Base-by-base conservation (phyloP, 1,139 yeast species). In the Kodamaea fungicola region DNA sequence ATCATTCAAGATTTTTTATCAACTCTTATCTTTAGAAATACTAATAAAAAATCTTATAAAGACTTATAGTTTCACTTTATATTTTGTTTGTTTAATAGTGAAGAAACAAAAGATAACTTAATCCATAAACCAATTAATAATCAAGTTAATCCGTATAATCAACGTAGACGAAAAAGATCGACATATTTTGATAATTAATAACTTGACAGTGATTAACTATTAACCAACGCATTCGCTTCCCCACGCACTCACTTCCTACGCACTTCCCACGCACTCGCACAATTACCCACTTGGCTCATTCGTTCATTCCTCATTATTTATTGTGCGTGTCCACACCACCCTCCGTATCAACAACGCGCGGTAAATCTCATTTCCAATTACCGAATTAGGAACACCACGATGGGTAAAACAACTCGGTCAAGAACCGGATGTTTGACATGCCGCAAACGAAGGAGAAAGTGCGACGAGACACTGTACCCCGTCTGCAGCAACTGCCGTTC, bases 361-460 rank as follows among this genome's bases (percentile, higher is more conserved):
- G 52, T 57, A 58, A 60, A 30, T 23, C 19, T 25, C 32, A 46
- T 60, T 60, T 49, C 64, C 62, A 45, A 46, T 60, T 60, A 50
- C 64, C 62, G 45, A 42, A 54, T 58, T 55, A 39, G 63, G 64
- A 42, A 24, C n/a, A 12, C 29, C 28, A 26, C 7, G 12, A 38
- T 39, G 35, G 41, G 35, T 32, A 42, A 42, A 37, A 40, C 46
- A 13, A 42, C 40, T 12, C 37, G 72, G 42, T 64, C 70, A 8
- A 52, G 67, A 27, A 62, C 64, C 2, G 73, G 73, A n/a, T 67
- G 73, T 38, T 49, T 59, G 26, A 64, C 72, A 5, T 67, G 73
- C 43, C 60, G 71, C 24, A 53, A 51, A 41, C 57, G 68, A n/a
- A 62, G 59, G 49, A 66, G 62, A 52, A 67, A 65, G 45, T 67